A percentile compares a stretch with the other conserved stretches of the same genome.
These are phyloP conservation scores for Cajanus cajan DNA, from an alignment of 306 rosid genomes.

Conservation along the genomic window DNA sequence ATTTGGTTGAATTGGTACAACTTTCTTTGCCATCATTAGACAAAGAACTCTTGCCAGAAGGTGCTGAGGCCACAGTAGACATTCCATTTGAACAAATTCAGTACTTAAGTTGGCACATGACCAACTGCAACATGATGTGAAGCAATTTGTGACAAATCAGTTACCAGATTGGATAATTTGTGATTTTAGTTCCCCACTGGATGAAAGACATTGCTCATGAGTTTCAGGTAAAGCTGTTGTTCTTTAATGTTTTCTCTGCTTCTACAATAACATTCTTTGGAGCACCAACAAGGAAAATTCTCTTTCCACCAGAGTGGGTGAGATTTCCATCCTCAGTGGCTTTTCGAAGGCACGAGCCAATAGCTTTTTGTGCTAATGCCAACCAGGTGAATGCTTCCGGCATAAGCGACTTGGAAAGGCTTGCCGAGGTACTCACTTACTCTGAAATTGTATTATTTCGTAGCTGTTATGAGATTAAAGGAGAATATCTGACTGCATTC, in stretches of 20 bases:
- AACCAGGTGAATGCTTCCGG: not conserved
- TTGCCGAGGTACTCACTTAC: not conserved
- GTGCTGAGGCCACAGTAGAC: constrained; percentile 36
- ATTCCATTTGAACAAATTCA: constrained; percentile 19
- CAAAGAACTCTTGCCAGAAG: constrained; percentile 12
- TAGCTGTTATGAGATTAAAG: constrained; percentile 34
- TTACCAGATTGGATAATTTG: constrained; percentile 34
- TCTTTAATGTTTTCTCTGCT: constrained; percentile 13
- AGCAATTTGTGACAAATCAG: not conserved
- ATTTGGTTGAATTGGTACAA: constrained; percentile 11
- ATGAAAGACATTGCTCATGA: constrained; percentile 10
- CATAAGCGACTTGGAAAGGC: not conserved
- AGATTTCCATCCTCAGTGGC: constrained; percentile 26
- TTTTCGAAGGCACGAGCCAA: not conserved
- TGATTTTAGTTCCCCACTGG: constrained; percentile 21
- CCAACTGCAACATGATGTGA: not conserved
- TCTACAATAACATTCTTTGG: not conserved
- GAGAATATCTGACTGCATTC: constrained; percentile 30
- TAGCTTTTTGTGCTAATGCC: not conserved
- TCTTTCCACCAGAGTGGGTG: constrained; percentile 5
- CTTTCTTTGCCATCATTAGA: constrained; percentile 21
- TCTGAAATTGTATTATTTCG: constrained; percentile 22
- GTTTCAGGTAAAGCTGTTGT: not conserved
- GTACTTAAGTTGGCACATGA: constrained; percentile 15
- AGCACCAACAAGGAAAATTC: not conserved